Base-by-base conservation (phyloP, 2,329 filamentous ascomycete species). In the Fusarium papillatum region DNA sequence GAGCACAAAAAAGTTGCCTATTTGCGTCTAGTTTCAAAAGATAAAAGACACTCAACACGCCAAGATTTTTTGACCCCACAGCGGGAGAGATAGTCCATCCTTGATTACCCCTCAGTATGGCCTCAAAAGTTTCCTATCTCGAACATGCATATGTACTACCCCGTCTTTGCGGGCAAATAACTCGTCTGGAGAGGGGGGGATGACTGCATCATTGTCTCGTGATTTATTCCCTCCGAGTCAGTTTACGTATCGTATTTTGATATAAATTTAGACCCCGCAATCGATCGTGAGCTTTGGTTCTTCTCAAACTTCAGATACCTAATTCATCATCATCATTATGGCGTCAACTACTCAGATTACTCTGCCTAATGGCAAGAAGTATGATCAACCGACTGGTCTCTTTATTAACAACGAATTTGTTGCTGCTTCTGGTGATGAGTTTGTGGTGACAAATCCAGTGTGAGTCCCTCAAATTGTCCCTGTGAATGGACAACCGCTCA, bases 321-420 rank as follows among this genome's bases (percentile, higher is more conserved):
- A 13, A 53, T 24, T 62, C 19, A 17, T 34, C 2, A 31, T 60
- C 48, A 48, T 19, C 16, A 26, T 8, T 31, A 76, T 78, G 76
- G 61, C 73, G 24, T 78, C 76, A 31, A 61, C 74, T 38, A 71
- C 71, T 5, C 57, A 72, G 39, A 74, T 79, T 31, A 68, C 74
- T 7, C 60, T 79, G 66, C 80, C 80, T 43, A 81, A 82, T 16
- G 80, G 80, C 64, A 73, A 77, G 7, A 80, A 73, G 38, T 83
- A 81, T 76, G 80, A 93, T 86, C 80, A 81, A 34, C 80, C 80
- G 1, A 79, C 76, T 0, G 80, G 80, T 36, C 72, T 81, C 19
- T 81, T 81, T 64, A 81, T 81, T 50, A 76, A 80, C 50, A 81
- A 81, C 17, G 69, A 79, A 39, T 80, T 79, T 43, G 72, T 81